Evolutionary conservation across 179 eudicot genomes (phyloP).

Genomic region (Vitellaria paradoxa): DNA sequence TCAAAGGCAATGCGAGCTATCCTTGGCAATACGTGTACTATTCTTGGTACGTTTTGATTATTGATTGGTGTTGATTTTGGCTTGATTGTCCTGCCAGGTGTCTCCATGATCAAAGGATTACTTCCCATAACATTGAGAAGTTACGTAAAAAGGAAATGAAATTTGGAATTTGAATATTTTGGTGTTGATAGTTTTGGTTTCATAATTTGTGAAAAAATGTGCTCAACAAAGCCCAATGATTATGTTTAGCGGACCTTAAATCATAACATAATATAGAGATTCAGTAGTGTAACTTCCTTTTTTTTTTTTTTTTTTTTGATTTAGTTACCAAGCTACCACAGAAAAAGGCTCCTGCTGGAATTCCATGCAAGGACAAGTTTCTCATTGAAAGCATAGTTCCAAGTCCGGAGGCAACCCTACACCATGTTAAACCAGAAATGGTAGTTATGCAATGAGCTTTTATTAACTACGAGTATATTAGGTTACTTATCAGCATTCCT

Average conservation of each 20-base stretch:
- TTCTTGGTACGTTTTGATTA: too few species aligned
- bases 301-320: too few species aligned
- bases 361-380: conserved; percentile 84
- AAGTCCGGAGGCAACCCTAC: conserved; percentile 36
- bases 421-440: conserved; percentile 68
- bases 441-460: conserved; percentile 23
- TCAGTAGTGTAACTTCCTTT: neutral
- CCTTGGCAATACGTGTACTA: too few species aligned
- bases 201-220: neutral
- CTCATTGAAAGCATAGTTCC: conserved; percentile 65
- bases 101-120: too few species aligned
- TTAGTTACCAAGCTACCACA: conserved; percentile 73
- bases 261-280: too few species aligned
- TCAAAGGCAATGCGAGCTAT: too few species aligned
- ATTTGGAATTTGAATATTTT: neutral
- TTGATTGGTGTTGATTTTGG: too few species aligned
- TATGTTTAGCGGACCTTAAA: neutral
- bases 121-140: neutral
- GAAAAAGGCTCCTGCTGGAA: conserved; percentile 60
- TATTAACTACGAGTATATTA: neutral
- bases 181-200: neutral
- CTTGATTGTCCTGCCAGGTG: too few species aligned
- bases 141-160: neutral
- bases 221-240: neutral
- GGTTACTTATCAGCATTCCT: too few species aligned